Base-by-base conservation (phyloP, 306 rosid genomes). In the Clitoria ternatea region DNA sequence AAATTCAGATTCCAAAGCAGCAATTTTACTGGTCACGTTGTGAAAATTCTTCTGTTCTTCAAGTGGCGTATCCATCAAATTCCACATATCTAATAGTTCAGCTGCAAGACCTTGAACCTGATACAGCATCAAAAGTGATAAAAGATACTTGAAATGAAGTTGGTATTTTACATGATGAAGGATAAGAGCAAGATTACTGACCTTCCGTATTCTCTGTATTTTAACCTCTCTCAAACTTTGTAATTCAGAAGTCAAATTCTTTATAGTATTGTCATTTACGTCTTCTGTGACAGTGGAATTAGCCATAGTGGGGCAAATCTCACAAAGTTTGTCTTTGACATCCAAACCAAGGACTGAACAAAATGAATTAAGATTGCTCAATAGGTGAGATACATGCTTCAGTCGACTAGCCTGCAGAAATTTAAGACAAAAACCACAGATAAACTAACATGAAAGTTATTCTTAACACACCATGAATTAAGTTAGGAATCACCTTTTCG, bases 81-180 rank as follows among this genome's bases (percentile, higher is more conserved):
- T 76, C 96, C 96, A 92, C 84, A 89, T 40, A 79, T 89, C 96
- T 74, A 89, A 68, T 45, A 92, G 66, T 27, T 77, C 49, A 61
- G 80, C 73, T 49, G 87, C 89, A 39, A 82, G 73, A 61, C 50
- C 35, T 85, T 79, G 88, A 47, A 92, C 87, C 97, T 89, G 88
- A 43, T 48, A 69, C 36, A 74, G 12, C 29, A 63, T 15, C 65
- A 48, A 45, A 29, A 63, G 22, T 86, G 37, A 72, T 39, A 42
- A 49, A 23, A 44, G 19, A 15, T 35, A 29, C 63, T 60, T 4
- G 42, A 24, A 69, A 33, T 6, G 29, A 42, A 50, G 55, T 6
- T 15, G 26, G 33, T 29, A 70, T 66, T 60, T 23, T 3, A 43
- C 1, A 32, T 32, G 19, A 57, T 2, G 45, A 76, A 65, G 40